These are phyloP conservation scores for Heterobasidion irregulare DNA, from an alignment of 1,284 basidiomycete genomes.

Conservation along the genomic window DNA sequence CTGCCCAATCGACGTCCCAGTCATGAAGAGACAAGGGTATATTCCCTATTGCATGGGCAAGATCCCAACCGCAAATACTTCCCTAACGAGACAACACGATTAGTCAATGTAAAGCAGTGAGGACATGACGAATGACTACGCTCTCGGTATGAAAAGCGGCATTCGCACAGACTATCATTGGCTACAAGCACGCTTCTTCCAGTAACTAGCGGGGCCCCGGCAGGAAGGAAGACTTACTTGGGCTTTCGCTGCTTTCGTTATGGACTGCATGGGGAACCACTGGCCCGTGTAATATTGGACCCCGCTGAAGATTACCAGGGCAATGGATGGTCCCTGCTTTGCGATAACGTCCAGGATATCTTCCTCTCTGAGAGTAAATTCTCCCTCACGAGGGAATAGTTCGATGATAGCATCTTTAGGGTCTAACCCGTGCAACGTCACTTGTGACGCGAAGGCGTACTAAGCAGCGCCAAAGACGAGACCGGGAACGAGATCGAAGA, in stretches of 20 bases:
- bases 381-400: slow-evolving; percentile 73
- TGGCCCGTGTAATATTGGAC: slow-evolving; percentile 99
- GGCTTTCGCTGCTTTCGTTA: slow-evolving; percentile 80
- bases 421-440: slow-evolving; percentile 71
- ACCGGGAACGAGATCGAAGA: neutral
- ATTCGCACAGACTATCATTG: neutral
- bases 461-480: slow-evolving; percentile 22
- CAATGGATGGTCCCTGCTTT: slow-evolving; percentile 68
- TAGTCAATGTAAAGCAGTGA: neutral
- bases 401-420: slow-evolving; percentile 72
- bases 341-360: slow-evolving; percentile 82
- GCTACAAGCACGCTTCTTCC: neutral
- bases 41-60: slow-evolving; percentile 94
- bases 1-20: slow-evolving; percentile 95
- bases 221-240: slow-evolving; percentile 39
- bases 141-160: neutral
- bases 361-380: slow-evolving; percentile 81
- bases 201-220: neutral
- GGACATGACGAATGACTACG: slow-evolving; percentile 3
- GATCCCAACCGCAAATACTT: slow-evolving; percentile 91
- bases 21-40: slow-evolving; percentile 85
- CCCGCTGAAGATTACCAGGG: slow-evolving; percentile 84
- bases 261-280: slow-evolving; percentile 78
- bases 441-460: slow-evolving; percentile 95
- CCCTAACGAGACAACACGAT: slow-evolving; percentile 41